These are phyloP conservation scores for Mortierella polycephala DNA, from an alignment of 371 early-diverging fungal species.

Conservation along the genomic window DNA sequence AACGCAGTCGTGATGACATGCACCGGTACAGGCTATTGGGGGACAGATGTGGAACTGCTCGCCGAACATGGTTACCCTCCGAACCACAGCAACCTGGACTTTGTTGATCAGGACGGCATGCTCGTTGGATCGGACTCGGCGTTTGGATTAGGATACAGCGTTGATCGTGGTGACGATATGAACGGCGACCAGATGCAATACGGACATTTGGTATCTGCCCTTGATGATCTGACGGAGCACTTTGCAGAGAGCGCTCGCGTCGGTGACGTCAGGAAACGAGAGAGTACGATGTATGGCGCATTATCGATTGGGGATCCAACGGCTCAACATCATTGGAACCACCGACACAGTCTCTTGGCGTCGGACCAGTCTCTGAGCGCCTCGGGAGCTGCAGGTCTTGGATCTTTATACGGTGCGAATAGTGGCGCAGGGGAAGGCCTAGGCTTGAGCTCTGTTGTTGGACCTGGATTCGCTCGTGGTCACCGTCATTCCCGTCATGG, in stretches of 20 bases:
- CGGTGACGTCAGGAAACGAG: slow-evolving; percentile 39
- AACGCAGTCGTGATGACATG: slow-evolving; percentile 46
- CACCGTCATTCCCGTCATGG: slow-evolving; percentile 49
- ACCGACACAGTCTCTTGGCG: slow-evolving; percentile 12
- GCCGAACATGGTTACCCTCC: slow-evolving; percentile 25
- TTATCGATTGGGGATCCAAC: slow-evolving; percentile 14
- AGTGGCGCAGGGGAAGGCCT: slow-evolving; percentile 12
- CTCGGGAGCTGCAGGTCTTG: background rate
- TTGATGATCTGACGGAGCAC: slow-evolving; percentile 53
- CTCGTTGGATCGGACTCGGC: slow-evolving; percentile 17
- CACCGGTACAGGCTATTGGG: slow-evolving; percentile 45
- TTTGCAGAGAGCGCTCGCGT: slow-evolving; percentile 49
- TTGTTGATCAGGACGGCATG: slow-evolving; percentile 45
- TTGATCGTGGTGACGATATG: slow-evolving; percentile 15
- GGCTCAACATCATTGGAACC: slow-evolving; percentile 34
- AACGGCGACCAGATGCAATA: slow-evolving; percentile 39
- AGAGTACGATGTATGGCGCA: slow-evolving; percentile 20
- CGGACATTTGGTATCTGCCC: slow-evolving; percentile 46
- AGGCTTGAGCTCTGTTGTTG: slow-evolving; percentile 8
- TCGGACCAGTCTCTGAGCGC: slow-evolving; percentile 11
- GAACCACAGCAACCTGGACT: slow-evolving; percentile 12
- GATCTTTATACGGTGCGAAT: background rate
- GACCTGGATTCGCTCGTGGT: slow-evolving; percentile 26
- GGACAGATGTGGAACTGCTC: slow-evolving; percentile 37
- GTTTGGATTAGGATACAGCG: slow-evolving; percentile 8